Percentiles rank a stretch among this genome's conserved stretches.
phyloP scores from a whole-genome alignment of 306 rosid genomes.

The Sesbania bispinosa region DNA sequence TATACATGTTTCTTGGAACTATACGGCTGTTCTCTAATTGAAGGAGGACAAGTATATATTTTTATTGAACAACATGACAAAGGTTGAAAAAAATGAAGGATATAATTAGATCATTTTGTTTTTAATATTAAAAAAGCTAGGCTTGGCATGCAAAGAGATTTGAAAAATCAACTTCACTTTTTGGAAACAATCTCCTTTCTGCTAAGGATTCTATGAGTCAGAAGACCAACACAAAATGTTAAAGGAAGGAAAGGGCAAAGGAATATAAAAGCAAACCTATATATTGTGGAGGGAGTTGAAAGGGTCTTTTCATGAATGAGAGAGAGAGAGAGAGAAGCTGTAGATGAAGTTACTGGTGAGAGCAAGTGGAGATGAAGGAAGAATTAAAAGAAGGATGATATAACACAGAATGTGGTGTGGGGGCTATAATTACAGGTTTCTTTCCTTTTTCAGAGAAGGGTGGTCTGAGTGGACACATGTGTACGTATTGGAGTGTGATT shows the following conservation, averaged over 20 bases:
- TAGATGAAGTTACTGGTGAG: conserved; percentile 35
- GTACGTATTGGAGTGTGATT: conserved; percentile 43
- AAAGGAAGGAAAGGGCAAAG: neutral
- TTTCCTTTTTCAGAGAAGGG: conserved; percentile 31
- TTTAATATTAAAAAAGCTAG: neutral
- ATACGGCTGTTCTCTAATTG: no score
- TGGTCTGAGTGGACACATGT: conserved; percentile 49
- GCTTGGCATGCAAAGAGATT: neutral
- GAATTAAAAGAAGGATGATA: neutral
- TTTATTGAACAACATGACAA: neutral
- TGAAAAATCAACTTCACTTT: conserved; percentile 15
- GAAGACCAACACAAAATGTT: no score
- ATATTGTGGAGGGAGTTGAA: no score
- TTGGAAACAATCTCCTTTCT: conserved; percentile 15
- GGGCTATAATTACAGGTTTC: conserved; percentile 17
- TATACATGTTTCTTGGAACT: no score
- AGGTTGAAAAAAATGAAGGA: neutral
- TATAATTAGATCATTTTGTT: neutral
- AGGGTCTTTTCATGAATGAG: no score
- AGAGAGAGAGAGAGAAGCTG: conserved; percentile 8
- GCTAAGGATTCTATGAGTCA: conserved; percentile 16
- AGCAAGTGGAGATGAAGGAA: conserved; percentile 37
- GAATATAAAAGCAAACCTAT: neutral
- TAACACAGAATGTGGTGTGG: neutral
- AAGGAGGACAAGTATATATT: no score